Evolutionary conservation across 192 early-diverging fungal species (phyloP), one percentile per base, ranked within the genome.

Genomic region (Backusella tuberculispora): DNA sequence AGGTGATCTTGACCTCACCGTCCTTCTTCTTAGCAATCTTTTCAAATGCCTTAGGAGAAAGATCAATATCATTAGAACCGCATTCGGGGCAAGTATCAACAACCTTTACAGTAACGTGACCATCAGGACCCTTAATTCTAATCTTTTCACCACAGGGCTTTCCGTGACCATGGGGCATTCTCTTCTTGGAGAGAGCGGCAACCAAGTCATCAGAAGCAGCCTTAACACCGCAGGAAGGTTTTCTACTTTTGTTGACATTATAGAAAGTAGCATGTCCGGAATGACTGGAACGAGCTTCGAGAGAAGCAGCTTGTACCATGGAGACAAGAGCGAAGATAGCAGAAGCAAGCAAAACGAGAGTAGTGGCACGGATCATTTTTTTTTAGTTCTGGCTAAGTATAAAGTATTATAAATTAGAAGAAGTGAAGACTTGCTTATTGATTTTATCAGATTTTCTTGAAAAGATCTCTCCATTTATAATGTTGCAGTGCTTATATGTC

Each of bases 71-170:
- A 15, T 81, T 77, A 6, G 63, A 45, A 2, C 67, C 19, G 40
- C 86, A 89, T 15, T 47, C 69, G 9, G 77, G 77, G 44, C 88
- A 90, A 24, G 79, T 85, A 66, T 89, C 88, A 19, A 85, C 77
- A 44, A 87, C 78, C 45, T 72, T 87, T 38, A 83, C 88, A 45
- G 66, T 69, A 9, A 86, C 81, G 1, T 74, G 37, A n/a, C 79
- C 86, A 45, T 83, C 80, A 21, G 82, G 83, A 48, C 85, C 84
- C 56, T 80, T 86, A 34, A 85, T 84, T 37, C 73, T 76, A 42
- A 81, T 78, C 45, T 82, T 82, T 64, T 82, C 75, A 65, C 86
- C 86, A 66, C 89, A 90, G 9, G 72, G 73, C 26, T 64, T 64
- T 29, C 46, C 64, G 13, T 66, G 15, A 37, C 46, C 65, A 56